Conservation (phyloP, 306 rosid species). For the Dalbergia oliveri region DNA sequence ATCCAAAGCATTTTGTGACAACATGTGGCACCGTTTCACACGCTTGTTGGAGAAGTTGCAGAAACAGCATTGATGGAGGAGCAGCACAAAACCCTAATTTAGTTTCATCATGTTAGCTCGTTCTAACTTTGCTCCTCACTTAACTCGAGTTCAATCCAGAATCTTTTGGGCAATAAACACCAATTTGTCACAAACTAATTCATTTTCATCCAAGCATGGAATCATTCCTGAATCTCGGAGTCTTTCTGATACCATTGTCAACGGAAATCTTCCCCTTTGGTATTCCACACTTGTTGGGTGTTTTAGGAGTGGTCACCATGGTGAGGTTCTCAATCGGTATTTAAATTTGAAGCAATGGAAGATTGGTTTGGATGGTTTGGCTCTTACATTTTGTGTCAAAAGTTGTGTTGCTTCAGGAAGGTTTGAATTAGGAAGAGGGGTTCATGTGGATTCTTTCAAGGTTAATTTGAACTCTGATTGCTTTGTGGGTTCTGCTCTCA, state of each 20-base stretch:
- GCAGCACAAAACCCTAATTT: too few relatives aligned
- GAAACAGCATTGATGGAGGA: too few relatives aligned
- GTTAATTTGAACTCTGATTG: conserved; percentile 49
- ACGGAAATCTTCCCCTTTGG: too few relatives aligned
- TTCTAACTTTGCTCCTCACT: neutral
- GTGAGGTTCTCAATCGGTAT: conserved; percentile 47
- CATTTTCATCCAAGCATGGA: neutral
- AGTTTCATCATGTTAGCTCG: neutral
- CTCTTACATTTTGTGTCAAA: conserved; percentile 52
- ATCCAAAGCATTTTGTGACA: too few relatives aligned
- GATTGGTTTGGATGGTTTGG: conserved; percentile 44
- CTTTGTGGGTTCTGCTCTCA: conserved; percentile 63
- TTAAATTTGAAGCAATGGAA: conserved; percentile 40
- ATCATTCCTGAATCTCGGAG: too few relatives aligned
- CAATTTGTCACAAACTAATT: neutral
- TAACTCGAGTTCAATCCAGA: neutral
- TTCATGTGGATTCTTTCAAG: conserved; percentile 60
- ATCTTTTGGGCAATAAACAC: neutral
- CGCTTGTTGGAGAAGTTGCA: too few relatives aligned
- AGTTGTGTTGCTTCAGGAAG: conserved; percentile 45
- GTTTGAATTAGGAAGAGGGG: conserved; percentile 51
- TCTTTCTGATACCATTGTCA: too few relatives aligned
- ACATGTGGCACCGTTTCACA: too few relatives aligned
- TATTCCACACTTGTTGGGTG: neutral
- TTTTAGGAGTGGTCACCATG: neutral